Conservation (phyloP, 1,284 basidiomycete species). For the Cerrena zonata region DNA sequence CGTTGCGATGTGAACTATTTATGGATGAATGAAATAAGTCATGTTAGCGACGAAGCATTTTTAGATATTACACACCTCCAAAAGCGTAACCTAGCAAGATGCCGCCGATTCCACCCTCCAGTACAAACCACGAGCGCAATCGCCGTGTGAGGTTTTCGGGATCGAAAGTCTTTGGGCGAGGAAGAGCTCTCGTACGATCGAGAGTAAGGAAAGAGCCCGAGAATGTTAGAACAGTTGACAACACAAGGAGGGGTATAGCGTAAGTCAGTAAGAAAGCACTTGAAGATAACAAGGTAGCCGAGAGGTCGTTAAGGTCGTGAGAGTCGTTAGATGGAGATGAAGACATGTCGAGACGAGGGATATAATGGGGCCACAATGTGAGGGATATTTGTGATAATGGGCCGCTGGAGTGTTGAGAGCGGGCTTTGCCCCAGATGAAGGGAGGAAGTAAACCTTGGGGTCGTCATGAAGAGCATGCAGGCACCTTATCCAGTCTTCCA, state of each 20-base stretch:
- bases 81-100: conserved; percentile 52
- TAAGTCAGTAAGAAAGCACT: conserved; percentile 40
- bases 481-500: background rate
- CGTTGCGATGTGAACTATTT: conserved; percentile 57
- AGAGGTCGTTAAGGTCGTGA: conserved; percentile 17
- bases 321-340: background rate
- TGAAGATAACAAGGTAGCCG: conserved; percentile 20
- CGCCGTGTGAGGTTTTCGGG: background rate
- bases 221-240: conserved; percentile 51
- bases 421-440: background rate
- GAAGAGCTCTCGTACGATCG: conserved; percentile 59
- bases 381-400: too few species aligned
- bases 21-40: too few species aligned
- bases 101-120: conserved; percentile 62
- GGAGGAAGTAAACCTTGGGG: background rate
- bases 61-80: conserved; percentile 52
- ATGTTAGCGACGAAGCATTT: too few species aligned
- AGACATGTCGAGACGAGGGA: background rate
- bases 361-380: too few species aligned
- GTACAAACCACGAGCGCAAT: conserved; percentile 24
- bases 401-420: too few species aligned
- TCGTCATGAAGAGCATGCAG: too few species aligned
- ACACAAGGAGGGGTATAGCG: conserved; percentile 45
- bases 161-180: conserved; percentile 23
- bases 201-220: conserved; percentile 63